A percentile compares a stretch with the other conserved stretches of the same genome.
These are phyloP conservation scores for Acanthamoeba lenticulata DNA, from an alignment of 208 protist genomes.

Conservation along the genomic window DNA sequence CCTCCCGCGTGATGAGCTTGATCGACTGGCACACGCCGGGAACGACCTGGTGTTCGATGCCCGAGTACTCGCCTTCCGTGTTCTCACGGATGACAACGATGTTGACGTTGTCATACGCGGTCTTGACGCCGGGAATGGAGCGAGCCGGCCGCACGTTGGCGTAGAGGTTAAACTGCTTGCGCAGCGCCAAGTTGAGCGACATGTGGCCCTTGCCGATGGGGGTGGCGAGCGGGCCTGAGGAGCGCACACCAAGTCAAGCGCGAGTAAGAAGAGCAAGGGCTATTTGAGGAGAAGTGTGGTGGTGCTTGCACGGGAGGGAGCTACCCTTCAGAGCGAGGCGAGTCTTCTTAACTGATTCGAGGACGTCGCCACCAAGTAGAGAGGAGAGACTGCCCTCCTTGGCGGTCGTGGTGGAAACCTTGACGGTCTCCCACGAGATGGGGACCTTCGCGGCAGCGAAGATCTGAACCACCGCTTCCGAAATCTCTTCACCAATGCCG, in stretches of 20 bases:
- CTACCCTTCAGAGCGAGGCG: slow-evolving; percentile 80
- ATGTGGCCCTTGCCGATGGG: slow-evolving; percentile 85
- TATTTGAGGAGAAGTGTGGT: no score
- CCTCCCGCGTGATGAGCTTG: slow-evolving; percentile 85
- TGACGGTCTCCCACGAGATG: slow-evolving; percentile 79
- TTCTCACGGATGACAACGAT: slow-evolving; percentile 89
- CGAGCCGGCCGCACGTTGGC: slow-evolving; percentile 83
- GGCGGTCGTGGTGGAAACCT: slow-evolving; percentile 67
- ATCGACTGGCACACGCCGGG: slow-evolving; percentile 78
- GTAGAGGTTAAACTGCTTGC: slow-evolving; percentile 82
- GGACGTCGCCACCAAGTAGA: slow-evolving; percentile 54
- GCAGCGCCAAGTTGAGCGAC: slow-evolving; percentile 82
- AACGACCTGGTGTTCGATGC: slow-evolving; percentile 84
- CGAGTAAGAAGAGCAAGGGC: no score
- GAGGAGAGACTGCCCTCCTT: slow-evolving; percentile 40
- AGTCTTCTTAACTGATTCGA: slow-evolving; percentile 74
- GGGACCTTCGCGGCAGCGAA: slow-evolving; percentile 81
- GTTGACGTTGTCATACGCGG: slow-evolving; percentile 84
- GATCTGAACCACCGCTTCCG: slow-evolving; percentile 77
- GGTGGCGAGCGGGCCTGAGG: slow-evolving; percentile 76
- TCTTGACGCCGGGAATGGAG: slow-evolving; percentile 80
- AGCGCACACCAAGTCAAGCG: no score
- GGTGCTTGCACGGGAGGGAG: neutral
- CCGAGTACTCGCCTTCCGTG: slow-evolving; percentile 89
- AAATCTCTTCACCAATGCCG: slow-evolving; percentile 84